These are phyloP conservation scores for Mycena olivaceomarginata DNA, from an alignment of 768 basidiomycete genomes.

Conservation along the genomic window DNA sequence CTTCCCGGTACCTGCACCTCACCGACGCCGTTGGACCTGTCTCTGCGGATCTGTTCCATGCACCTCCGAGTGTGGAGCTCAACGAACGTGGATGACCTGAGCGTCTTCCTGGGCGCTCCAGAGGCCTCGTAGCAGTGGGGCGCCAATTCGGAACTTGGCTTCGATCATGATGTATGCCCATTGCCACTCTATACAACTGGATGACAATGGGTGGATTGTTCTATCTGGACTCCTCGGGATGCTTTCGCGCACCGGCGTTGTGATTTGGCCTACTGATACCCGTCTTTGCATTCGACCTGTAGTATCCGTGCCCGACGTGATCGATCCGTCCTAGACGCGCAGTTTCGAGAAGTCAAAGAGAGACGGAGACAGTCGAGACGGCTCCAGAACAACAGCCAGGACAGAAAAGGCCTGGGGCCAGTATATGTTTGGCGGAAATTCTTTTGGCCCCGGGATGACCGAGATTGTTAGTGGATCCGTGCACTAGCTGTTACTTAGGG, in stretches of 20 bases:
- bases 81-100: too few species aligned
- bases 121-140: background rate
- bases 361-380: background rate
- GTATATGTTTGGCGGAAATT: background rate
- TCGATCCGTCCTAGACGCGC: background rate
- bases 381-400: background rate
- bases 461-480: conserved; percentile 3
- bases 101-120: too few species aligned
- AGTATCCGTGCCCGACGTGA: background rate
- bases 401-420: background rate
- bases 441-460: background rate
- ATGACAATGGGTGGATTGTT: background rate
- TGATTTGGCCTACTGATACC: background rate
- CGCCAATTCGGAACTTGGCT: background rate
- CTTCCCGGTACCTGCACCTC: too few species aligned
- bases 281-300: background rate
- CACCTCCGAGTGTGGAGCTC: too few species aligned
- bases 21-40: too few species aligned
- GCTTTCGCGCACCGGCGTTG: background rate
- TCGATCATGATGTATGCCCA: background rate
- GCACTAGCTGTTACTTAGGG: conserved; percentile 1
- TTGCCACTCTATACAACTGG: background rate
- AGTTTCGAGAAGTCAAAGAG: background rate
- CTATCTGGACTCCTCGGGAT: background rate
- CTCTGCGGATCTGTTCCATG: too few species aligned